A percentile compares a stretch with the other conserved stretches of the same genome.
Conservation (phyloP, 306 rosid species). For the Corylus heterophylla region DNA sequence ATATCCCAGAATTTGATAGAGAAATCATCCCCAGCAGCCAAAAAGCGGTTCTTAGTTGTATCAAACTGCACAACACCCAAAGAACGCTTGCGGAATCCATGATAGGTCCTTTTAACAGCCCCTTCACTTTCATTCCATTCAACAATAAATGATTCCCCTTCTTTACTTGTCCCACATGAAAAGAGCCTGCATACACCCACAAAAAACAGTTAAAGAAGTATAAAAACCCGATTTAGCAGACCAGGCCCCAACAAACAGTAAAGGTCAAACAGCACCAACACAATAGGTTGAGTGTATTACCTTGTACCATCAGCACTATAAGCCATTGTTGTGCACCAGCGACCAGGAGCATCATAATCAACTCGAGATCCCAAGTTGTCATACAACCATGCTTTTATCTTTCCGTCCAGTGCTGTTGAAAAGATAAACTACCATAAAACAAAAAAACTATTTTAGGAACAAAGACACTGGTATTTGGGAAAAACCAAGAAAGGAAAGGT, state of each 20-base stretch:
- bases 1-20: slow-evolving; percentile 97
- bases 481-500: slow-evolving; percentile 8
- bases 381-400: slow-evolving; percentile 97
- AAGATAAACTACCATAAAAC: slow-evolving; percentile 69
- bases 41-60: slow-evolving; percentile 84
- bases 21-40: slow-evolving; percentile 96
- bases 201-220: neutral
- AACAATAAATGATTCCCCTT: slow-evolving; percentile 88
- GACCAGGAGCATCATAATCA: slow-evolving; percentile 97
- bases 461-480: slow-evolving; percentile 3
- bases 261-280: neutral
- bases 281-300: slow-evolving; percentile 38
- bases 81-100: slow-evolving; percentile 93
- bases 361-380: slow-evolving; percentile 94
- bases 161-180: slow-evolving; percentile 96
- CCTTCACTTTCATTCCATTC: slow-evolving; percentile 99
- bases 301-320: slow-evolving; percentile 95
- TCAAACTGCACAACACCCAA: slow-evolving; percentile 87
- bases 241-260: slow-evolving; percentile 1
- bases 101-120: slow-evolving; percentile 85
- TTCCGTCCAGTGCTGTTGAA: slow-evolving; percentile 94
- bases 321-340: slow-evolving; percentile 96
- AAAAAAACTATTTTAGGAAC: slow-evolving; percentile 9
- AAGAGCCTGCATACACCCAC: slow-evolving; percentile 60
- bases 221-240: neutral